Percentiles rank a stretch among this genome's conserved stretches.
Conservation (phyloP, 2,329 filamentous ascomycete genomes). For the Drechslera avenae region DNA sequence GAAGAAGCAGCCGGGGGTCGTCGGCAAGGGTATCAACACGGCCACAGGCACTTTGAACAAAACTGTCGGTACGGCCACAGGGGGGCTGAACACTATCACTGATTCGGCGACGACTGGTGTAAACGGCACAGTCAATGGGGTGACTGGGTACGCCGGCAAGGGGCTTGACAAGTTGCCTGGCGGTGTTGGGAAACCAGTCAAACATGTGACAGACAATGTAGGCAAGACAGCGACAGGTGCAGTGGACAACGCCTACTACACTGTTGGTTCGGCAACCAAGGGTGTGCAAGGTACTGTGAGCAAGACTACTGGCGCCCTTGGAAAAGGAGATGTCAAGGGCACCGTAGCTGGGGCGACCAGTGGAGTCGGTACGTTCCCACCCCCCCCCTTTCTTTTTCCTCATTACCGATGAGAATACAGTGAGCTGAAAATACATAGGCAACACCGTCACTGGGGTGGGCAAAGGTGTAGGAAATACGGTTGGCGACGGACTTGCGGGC, state of each 20-base stretch:
- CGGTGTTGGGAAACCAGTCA: constrained; percentile 46
- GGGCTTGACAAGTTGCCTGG: constrained; percentile 42
- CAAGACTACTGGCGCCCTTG: constrained; percentile 52
- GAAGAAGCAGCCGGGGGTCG: constrained; percentile 42
- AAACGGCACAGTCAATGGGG: constrained; percentile 44
- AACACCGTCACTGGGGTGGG: constrained; percentile 46
- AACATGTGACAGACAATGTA: constrained; percentile 48
- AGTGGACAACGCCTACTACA: constrained; percentile 50
- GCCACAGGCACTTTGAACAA: constrained; percentile 45
- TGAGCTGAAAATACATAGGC: constrained; percentile 21
- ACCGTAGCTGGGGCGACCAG: constrained; percentile 46
- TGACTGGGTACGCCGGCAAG: constrained; percentile 47
- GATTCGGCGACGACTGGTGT: constrained; percentile 47
- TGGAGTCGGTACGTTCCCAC: constrained; percentile 37
- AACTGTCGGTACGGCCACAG: constrained; percentile 42
- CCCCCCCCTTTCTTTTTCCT: neutral
- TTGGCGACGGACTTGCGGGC: constrained; percentile 48
- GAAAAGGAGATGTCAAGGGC: constrained; percentile 50
- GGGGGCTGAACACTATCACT: constrained; percentile 45
- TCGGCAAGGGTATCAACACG: constrained; percentile 42
- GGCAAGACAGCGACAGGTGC: constrained; percentile 51
- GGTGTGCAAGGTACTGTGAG: constrained; percentile 51
- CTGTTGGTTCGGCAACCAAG: constrained; percentile 48
- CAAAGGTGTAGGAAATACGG: constrained; percentile 43
- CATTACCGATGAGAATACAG: neutral